Percentiles rank a stretch among this genome's conserved stretches.
Conservation (phyloP, 73 alveolate species). For the Paramecium pentaurelia region DNA sequence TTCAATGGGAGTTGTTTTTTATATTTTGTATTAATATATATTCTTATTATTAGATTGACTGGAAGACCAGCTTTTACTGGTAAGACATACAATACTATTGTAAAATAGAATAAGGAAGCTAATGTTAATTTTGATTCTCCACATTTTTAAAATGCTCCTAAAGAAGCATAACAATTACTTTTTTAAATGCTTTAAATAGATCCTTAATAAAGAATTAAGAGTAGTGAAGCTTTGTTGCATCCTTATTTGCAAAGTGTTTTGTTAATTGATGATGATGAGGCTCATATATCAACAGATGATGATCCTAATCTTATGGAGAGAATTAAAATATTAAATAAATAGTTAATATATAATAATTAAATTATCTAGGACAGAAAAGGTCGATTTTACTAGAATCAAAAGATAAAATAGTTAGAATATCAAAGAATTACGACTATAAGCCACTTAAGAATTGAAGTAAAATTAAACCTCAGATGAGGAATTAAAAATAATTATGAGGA, state of each 20-base stretch:
- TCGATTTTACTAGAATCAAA: background rate
- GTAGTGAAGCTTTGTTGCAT: slow-evolving; percentile 5
- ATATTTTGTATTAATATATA: background rate
- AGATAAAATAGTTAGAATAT: background rate
- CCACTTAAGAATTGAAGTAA: background rate
- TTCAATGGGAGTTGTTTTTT: slow-evolving; percentile 54
- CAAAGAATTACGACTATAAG: background rate
- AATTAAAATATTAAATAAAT: background rate
- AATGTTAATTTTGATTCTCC: slow-evolving; percentile 60
- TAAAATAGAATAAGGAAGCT: slow-evolving; percentile 69
- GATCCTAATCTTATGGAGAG: slow-evolving; percentile 7
- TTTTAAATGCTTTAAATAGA: background rate
- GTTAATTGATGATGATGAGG: slow-evolving; percentile 1
- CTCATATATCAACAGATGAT: slow-evolving; percentile 19
- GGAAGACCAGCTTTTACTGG: slow-evolving; percentile 87
- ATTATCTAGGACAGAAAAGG: background rate
- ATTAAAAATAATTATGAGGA: background rate
- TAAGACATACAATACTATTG: slow-evolving; percentile 70
- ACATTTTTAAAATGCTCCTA: background rate
- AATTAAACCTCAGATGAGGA: background rate
- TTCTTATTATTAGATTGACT: slow-evolving; percentile 47
- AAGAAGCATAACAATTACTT: background rate
- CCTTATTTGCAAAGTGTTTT: background rate
- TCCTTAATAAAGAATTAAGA: background rate
- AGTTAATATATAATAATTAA: background rate